Base-by-base conservation (phyloP, 1,139 yeast genomes). In the Yamadazyma atlantica region DNA sequence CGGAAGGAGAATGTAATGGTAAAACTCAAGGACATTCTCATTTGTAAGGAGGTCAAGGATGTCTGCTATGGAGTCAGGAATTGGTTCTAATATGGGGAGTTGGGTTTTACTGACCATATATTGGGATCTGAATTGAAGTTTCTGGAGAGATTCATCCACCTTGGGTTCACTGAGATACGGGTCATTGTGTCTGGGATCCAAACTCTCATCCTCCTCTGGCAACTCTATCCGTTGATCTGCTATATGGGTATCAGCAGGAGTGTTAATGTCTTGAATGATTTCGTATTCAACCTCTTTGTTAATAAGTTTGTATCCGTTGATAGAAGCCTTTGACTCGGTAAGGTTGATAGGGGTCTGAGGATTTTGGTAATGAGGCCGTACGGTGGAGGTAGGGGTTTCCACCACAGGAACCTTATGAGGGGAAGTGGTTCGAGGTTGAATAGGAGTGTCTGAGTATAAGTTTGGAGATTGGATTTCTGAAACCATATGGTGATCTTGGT, bases 201-300 rank as follows among this genome's bases (percentile, higher is more conserved):
- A 70, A 4, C 62, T 60, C 3, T 50, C 58, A 1, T 71, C 73
- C 1, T 69, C 71, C 14, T 33, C 35, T 4, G 25, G 34, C 13
- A 16, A 21, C 4, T n/a, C 35, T 28, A 69, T 68, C 28, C 75
- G 53, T 39, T 62, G 66, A 47, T 69, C 75, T 1, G 66, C 75
- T 26, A 68, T 47, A 46, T 69, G 75, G 4, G 62, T 47, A 39
- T 59, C 61, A 1, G 48, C 56, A 1, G 70, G 71, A 1, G 68
- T 69, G 12, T 69, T 57, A 51, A 37, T 21, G 36, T 53, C 55
- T 25, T 48, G 36, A 10, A 36, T 26, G 7, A 33, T 29, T 22
- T 39, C 41, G 13, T 36, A 34, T 11, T 43, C 39, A 1, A 46
- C 36, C 42, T 45, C 42, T n/a, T 62, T 58, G 36, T 60, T 58